Percentiles rank a stretch among this genome's conserved stretches.
Conservation (phyloP, 805 yeast species). For the Lipomyces anomalus region DNA sequence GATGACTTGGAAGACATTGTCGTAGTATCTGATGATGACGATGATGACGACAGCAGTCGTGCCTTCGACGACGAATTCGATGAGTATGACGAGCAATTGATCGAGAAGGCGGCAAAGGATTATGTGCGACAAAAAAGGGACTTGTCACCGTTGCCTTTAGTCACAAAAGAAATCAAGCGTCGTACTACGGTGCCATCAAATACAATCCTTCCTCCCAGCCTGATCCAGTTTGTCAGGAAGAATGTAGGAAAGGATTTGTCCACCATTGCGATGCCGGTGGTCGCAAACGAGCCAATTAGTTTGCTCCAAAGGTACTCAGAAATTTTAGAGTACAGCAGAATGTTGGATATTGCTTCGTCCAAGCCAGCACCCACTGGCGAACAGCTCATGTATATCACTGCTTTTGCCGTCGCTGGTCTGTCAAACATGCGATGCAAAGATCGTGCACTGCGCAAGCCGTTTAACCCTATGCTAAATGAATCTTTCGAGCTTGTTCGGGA, state of each 20-base stretch:
- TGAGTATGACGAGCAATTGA: background rate
- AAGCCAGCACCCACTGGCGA: slow-evolving; percentile 47
- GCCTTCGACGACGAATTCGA: slow-evolving; percentile 1
- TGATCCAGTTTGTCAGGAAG: slow-evolving; percentile 72
- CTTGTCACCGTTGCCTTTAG: slow-evolving; percentile 18
- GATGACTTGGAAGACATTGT: slow-evolving; percentile 52
- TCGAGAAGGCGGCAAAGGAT: slow-evolving; percentile 3
- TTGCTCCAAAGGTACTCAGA: slow-evolving; percentile 77
- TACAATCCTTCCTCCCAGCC: slow-evolving; percentile 69
- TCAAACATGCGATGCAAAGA: slow-evolving; percentile 68
- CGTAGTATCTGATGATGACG: slow-evolving; percentile 41
- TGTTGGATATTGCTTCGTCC: slow-evolving; percentile 59
- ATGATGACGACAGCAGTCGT: slow-evolving; percentile 13
- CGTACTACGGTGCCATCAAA: slow-evolving; percentile 15
- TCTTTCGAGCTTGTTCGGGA: slow-evolving; percentile 86
- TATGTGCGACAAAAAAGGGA: too few relatives aligned
- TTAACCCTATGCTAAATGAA: slow-evolving; percentile 91
- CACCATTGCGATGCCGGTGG: slow-evolving; percentile 82
- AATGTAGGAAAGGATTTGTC: slow-evolving; percentile 89
- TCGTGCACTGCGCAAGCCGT: slow-evolving; percentile 80
- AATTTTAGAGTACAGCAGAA: slow-evolving; percentile 63
- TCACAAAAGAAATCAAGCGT: slow-evolving; percentile 4
- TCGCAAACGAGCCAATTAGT: slow-evolving; percentile 86
- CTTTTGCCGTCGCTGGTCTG: slow-evolving; percentile 73
- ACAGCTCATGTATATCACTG: slow-evolving; percentile 56